phyloP scores from a whole-genome alignment of 2,329 filamentous ascomycete species.

The Pseudocercospora vitis region DNA sequence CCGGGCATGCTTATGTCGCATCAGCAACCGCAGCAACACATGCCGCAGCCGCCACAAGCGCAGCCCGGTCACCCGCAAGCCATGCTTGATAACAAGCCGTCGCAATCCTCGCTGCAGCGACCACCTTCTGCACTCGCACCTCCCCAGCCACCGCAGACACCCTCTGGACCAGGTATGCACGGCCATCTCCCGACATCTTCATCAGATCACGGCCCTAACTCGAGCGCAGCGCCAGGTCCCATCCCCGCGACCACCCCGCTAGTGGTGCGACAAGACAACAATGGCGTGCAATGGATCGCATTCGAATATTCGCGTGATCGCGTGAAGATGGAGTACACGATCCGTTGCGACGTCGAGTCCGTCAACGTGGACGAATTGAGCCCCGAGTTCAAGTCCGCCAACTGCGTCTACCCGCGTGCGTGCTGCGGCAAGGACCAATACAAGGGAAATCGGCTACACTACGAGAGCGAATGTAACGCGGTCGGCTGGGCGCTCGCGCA shows the following conservation, averaged over 20 bases:
- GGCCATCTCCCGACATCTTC: conserved; percentile 22
- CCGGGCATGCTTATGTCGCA: conserved; percentile 57
- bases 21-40: conserved; percentile 41
- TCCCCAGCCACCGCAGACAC: conserved; percentile 34
- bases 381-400: conserved; percentile 92
- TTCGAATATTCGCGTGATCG: conserved; percentile 97
- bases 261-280: conserved; percentile 90
- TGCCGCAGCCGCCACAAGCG: conserved; percentile 26
- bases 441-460: conserved; percentile 89
- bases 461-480: conserved; percentile 98
- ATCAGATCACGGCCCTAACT: conserved; percentile 62
- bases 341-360: conserved; percentile 95
- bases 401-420: conserved; percentile 94
- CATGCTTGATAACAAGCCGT: conserved; percentile 32
- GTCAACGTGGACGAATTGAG: conserved; percentile 85
- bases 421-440: conserved; percentile 96
- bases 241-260: conserved; percentile 95
- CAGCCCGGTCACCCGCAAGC: conserved; percentile 30
- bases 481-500: conserved; percentile 99
- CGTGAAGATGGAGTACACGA: conserved; percentile 99
- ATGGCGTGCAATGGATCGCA: conserved; percentile 97
- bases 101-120: conserved; percentile 29
- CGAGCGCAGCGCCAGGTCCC: conserved; percentile 89
- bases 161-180: conserved; percentile 36
- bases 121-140: conserved; percentile 30